phyloP scores from a whole-genome alignment of 2,329 filamentous ascomycete genomes.

The Fusarium miscanthi region DNA sequence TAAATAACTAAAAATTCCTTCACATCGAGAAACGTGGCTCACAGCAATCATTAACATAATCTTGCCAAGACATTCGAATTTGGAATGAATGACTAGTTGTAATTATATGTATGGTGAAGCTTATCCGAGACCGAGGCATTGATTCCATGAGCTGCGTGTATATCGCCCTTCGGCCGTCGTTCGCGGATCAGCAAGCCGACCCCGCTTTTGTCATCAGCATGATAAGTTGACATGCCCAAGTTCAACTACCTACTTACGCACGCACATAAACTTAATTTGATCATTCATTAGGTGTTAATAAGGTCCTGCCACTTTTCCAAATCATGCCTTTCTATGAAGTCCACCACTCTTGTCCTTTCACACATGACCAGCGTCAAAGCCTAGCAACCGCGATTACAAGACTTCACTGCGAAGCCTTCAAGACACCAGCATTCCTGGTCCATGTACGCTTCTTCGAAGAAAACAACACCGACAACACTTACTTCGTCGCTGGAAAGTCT shows the following conservation, averaged over 20 bases:
- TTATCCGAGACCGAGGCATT: no score
- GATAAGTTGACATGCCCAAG: not conserved
- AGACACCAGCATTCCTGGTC: conserved; percentile 30
- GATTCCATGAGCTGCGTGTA: no score
- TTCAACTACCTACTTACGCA: not conserved
- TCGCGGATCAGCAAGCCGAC: not conserved
- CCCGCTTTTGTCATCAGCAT: not conserved
- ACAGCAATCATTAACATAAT: not conserved
- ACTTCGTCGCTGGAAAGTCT: conserved; percentile 28
- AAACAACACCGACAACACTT: not conserved
- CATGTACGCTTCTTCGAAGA: conserved; percentile 30
- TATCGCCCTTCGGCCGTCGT: not conserved
- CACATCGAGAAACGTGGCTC: not conserved
- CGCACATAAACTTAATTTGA: no score
- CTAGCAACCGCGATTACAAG: conserved; percentile 25
- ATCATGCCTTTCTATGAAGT: conserved; percentile 37
- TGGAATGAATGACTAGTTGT: no score
- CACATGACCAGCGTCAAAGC: conserved; percentile 3
- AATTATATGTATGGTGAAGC: no score
- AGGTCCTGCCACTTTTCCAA: not conserved
- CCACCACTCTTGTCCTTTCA: conserved; percentile 26
- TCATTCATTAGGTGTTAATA: no score
- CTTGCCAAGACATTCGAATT: no score
- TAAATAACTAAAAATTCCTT: accelerated
- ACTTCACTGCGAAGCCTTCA: conserved; percentile 30